phyloP scores from a whole-genome alignment of 257 asterid genomes.

The Solanum gandarillasii region DNA sequence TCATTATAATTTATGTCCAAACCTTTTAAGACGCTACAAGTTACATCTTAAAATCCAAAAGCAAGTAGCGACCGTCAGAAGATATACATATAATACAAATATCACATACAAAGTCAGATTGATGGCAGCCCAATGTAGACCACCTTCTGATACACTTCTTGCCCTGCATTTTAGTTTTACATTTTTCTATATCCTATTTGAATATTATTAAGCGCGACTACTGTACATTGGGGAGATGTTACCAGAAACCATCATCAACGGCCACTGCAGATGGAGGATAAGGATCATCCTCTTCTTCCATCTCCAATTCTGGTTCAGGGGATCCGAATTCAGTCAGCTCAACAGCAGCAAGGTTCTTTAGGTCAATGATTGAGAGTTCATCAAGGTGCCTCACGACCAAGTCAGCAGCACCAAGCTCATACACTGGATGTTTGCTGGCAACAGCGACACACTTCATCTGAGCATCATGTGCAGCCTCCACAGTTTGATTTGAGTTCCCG shows the following conservation, averaged over 20 bases:
- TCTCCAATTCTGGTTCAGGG: slow-evolving; percentile 65
- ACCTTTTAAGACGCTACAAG: not conserved
- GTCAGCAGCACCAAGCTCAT: slow-evolving; percentile 92
- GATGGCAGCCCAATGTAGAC: slow-evolving; percentile 10
- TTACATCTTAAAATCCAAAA: not conserved
- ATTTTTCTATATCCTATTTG: slow-evolving; percentile 8
- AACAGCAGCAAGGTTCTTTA: slow-evolving; percentile 74
- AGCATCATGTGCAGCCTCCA: slow-evolving; percentile 98
- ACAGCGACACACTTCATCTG: slow-evolving; percentile 89
- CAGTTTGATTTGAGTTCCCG: slow-evolving; percentile 83
- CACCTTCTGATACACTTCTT: not conserved
- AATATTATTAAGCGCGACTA: slow-evolving; percentile 11
- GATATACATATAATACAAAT: slow-evolving; percentile 1
- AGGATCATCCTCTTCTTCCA: slow-evolving; percentile 57
- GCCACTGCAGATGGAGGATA: slow-evolving; percentile 36
- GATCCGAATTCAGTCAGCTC: slow-evolving; percentile 62
- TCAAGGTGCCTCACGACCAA: slow-evolving; percentile 67
- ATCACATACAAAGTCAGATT: slow-evolving; percentile 1
- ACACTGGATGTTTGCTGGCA: slow-evolving; percentile 80
- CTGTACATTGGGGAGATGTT: slow-evolving; percentile 41
- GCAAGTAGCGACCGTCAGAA: not conserved
- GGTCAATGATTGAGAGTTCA: slow-evolving; percentile 76
- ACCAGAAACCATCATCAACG: slow-evolving; percentile 65
- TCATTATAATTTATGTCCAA: not conserved
- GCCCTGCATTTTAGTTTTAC: not conserved